A percentile compares a stretch with the other conserved stretches of the same genome.
These are phyloP conservation scores for Pleurotus giganteus DNA, from an alignment of 768 basidiomycete species.

Conservation along the genomic window DNA sequence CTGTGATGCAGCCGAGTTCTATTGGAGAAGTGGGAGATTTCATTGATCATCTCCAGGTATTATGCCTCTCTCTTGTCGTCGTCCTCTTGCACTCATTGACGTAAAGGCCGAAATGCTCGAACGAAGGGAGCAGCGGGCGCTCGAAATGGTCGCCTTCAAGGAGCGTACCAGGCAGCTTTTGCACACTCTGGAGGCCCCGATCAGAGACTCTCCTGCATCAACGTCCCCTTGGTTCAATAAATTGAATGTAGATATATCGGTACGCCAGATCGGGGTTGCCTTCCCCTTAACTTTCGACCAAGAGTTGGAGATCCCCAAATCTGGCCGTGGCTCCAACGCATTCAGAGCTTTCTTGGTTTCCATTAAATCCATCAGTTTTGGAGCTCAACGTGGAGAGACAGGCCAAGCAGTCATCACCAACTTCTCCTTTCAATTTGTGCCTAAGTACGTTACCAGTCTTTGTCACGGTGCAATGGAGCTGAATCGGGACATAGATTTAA, in stretches of 20 bases:
- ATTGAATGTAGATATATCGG: constrained; percentile 51
- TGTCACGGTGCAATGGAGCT: constrained; percentile 1
- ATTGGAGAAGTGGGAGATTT: constrained; percentile 90
- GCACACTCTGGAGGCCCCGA: constrained; percentile 67
- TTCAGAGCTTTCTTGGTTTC: constrained; percentile 87
- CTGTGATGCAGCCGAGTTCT: constrained; percentile 92
- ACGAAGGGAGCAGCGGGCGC: constrained; percentile 71
- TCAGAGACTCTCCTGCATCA: constrained; percentile 37
- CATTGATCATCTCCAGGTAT: constrained; percentile 79
- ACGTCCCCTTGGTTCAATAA: constrained; percentile 53
- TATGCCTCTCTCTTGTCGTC: constrained; percentile 1
- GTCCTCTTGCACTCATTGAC: constrained; percentile 3
- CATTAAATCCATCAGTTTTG: constrained; percentile 72
- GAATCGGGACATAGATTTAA: constrained; percentile 61
- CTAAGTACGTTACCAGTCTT: constrained; percentile 47
- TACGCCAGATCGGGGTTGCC: constrained; percentile 80
- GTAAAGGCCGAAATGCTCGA: constrained; percentile 69
- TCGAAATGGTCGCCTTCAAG: constrained; percentile 81
- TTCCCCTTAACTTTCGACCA: constrained; percentile 76
- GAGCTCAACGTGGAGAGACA: constrained; percentile 70
- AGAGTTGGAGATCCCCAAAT: constrained; percentile 48
- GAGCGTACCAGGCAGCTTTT: constrained; percentile 75
- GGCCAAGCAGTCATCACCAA: constrained; percentile 71
- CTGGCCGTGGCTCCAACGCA: constrained; percentile 37
- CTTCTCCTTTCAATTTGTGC: constrained; percentile 84